Conservation (phyloP, 305 asterid genomes). For the Fraxinus floribunda region DNA sequence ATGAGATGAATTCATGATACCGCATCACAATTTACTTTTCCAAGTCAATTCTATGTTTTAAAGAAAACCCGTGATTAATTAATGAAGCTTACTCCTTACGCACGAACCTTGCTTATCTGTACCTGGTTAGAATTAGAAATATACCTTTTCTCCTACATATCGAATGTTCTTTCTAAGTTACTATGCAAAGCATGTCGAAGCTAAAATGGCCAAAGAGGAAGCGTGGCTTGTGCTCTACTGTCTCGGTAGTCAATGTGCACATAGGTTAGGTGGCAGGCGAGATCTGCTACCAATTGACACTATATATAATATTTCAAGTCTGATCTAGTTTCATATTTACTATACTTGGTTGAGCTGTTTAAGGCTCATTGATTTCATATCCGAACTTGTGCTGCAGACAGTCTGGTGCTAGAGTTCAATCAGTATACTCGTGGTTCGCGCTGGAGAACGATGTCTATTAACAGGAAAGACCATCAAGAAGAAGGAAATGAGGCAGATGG, state of each 20-base stretch:
- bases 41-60: constrained; percentile 2
- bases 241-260: not conserved
- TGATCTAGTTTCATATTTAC: not conserved
- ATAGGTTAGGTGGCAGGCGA: not conserved
- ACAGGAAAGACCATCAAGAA: constrained; percentile 69
- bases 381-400: constrained; percentile 41
- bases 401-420: constrained; percentile 69
- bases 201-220: not conserved
- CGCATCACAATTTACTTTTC: not conserved
- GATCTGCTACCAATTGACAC: not conserved
- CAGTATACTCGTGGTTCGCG: constrained; percentile 76
- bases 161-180: not conserved
- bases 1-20: not conserved
- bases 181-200: not conserved
- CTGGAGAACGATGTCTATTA: constrained; percentile 60
- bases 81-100: not conserved
- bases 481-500: constrained; percentile 79
- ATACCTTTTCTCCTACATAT: not conserved
- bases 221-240: not conserved
- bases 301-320: not conserved
- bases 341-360: not conserved
- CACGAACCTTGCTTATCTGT: not conserved
- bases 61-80: not conserved
- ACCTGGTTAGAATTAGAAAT: not conserved
- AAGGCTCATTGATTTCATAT: not conserved